Evolutionary conservation across 2,329 filamentous ascomycete species (phyloP), one percentile per base, ranked within the genome.

Genomic region (Ceratocystis destructans): DNA sequence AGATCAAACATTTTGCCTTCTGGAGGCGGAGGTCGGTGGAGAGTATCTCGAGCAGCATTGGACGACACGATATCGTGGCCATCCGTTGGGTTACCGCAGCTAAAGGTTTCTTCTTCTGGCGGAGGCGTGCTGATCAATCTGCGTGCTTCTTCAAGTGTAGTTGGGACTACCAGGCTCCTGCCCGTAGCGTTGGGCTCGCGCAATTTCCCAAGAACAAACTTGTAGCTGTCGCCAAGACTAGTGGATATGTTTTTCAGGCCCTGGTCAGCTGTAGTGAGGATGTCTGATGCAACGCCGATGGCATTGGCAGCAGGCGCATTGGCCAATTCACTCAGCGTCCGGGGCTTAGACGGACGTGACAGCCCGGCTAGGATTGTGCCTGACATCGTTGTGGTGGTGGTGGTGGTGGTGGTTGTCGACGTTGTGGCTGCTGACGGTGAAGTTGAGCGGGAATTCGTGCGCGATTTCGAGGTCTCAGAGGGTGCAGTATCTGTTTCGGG

Each of bases 151-250:
- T 96, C 94, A 0, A 99, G 79, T 1, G 94, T 99, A 72, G 90
- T 93, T 1, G 94, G 94, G 0, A 96, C 81, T 5, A 84, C 76
- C 1, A 85, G 80, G 17, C 81, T 77, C 28, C 76, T 74, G 33
- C 73, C 72, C 7, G 75, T 72, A 12, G n/a, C 41, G 57, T 76
- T 75, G 12, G 72, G 71, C 74, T 96, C 91, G 69, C 88, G 90
- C 22, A 96, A 80, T 70, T 91, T 89, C 17, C 93, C 93, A 65
- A 99, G 85, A 28, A 99, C 78, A 73, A 97, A 96, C 68, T 91
- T 94, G 77, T 96, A 95, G 73, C 91, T 96, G 72, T 90, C 91
- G 68, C 93, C 92, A 3, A 97, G 79, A 61, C 90, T 95, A 72
- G 83, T 92, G 69, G 93, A 89, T 70, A 99, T 96, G 45, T 87